phyloP scores from a whole-genome alignment of 345 rosid species.

The Populus deltoides region DNA sequence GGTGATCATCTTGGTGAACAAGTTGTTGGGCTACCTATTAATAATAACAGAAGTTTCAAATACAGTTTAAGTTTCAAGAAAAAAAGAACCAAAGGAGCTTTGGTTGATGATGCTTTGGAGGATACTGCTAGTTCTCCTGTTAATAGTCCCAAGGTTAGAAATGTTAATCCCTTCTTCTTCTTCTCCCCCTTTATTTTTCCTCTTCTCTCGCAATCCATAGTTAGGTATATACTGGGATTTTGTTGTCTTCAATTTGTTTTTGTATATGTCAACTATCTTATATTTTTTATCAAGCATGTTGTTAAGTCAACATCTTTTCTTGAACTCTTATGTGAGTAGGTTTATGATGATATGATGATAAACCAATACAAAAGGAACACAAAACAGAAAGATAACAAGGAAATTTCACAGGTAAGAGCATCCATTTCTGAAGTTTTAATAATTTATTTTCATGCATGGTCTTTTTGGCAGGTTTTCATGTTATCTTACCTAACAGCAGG shows the following conservation, averaged over 20 bases:
- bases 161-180: not conserved
- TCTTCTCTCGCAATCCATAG: not conserved
- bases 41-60: slow-evolving; percentile 1
- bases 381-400: slow-evolving; percentile 18
- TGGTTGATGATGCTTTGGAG: slow-evolving; percentile 47
- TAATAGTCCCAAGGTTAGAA: slow-evolving; percentile 45
- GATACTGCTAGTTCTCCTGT: slow-evolving; percentile 62
- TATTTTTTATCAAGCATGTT: too few relatives aligned
- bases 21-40: not conserved
- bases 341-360: slow-evolving; percentile 11
- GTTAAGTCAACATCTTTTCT: not conserved
- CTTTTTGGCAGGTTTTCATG: not conserved
- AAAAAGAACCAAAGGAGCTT: slow-evolving; percentile 24
- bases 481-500: not conserved
- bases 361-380: slow-evolving; percentile 31
- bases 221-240: not conserved
- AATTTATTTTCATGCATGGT: not conserved
- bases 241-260: not conserved
- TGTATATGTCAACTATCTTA: not conserved
- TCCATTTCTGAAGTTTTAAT: not conserved
- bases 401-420: slow-evolving; percentile 22
- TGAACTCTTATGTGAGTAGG: slow-evolving; percentile 20
- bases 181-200: not conserved
- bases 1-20: not conserved
- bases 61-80: slow-evolving; percentile 30